Base-by-base conservation (phyloP, 495 filamentous ascomycete species). In the Aspergillus baeticus region DNA sequence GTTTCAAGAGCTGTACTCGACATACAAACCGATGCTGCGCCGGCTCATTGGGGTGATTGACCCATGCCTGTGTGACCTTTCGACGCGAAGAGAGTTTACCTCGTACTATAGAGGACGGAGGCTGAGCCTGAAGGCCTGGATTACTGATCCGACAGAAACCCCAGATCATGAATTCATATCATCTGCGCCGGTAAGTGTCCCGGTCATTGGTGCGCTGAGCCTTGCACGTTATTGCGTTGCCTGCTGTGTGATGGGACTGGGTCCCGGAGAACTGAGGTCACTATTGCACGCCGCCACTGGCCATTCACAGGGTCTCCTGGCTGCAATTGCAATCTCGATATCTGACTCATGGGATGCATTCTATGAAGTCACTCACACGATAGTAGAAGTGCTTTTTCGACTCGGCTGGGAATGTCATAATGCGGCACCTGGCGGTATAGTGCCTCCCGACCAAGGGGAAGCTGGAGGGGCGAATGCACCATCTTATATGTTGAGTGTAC, bases 261-360 rank as follows among this genome's bases (percentile, higher is more conserved):
- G 34, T 6, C 72, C 70, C 0, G 69, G 64, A 3, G 63, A 62
- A 36, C 31, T 75, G 36, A 52, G 59, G n/a, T 49, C 56, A 6
- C 21, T 59, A 8, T 53, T 74, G 10, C 23, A 46, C 10, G 64
- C 60, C 5, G 62, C 61, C 11, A 68, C 69, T 1, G 71, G 71
- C 2, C 71, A 74, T 44, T 71, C 68, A 17, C 71, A 72, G 36
- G 67, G 67, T 10, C 49, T 71, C 7, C 14, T 73, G 8, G 56
- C 60, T 5, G 60, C 70, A 8, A 59, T 63, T 26, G 65, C 38
- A 13, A 59, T 71, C 11, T 59, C 71, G 6, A 39, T 54, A 1
- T 67, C 69, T 0, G 56, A 63, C 21, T 65, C 63, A 1, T 74
- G 69, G 69, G 54, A 65, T 7, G 52, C 58, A 0, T 74, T 71